Percentiles rank a stretch among this genome's conserved stretches.
Conservation (phyloP, 257 asterid species). For the Ocimum tenuiflorum region DNA sequence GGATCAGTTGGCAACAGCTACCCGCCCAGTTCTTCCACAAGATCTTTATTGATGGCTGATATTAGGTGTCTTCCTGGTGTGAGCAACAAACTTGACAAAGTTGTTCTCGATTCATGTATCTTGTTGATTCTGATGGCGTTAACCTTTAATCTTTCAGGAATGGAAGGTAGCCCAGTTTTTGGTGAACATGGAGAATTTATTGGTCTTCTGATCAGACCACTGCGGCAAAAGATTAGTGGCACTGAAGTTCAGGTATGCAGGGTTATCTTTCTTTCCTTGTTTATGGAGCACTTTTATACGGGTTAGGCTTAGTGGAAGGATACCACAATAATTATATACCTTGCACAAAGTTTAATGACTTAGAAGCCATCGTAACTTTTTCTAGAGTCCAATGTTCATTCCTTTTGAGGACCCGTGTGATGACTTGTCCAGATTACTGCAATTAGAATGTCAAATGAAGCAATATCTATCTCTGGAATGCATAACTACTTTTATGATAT, state of each 20-base stretch:
- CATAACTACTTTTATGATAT: conserved; percentile 1
- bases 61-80: conserved; percentile 96
- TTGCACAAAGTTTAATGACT: background rate
- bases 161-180: conserved; percentile 97
- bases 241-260: conserved; percentile 84
- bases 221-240: conserved; percentile 75
- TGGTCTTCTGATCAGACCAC: conserved; percentile 77
- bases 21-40: conserved; percentile 53
- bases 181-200: conserved; percentile 61
- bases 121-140: conserved; percentile 26
- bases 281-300: conserved; percentile 1
- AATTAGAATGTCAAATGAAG: background rate
- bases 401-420: background rate
- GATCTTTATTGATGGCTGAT: conserved; percentile 84
- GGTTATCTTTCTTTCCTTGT: conserved; percentile 11
- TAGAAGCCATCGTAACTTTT: background rate
- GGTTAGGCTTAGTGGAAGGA: conserved; percentile 6
- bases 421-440: background rate
- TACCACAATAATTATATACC: conserved; percentile 1
- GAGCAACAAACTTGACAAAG: conserved; percentile 28
- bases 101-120: conserved; percentile 18
- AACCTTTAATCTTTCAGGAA: conserved; percentile 53
- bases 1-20: conserved; percentile 86
- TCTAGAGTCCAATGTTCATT: background rate
- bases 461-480: background rate